Conservation (phyloP, 306 rosid species). For the Vigna nakashimae region DNA sequence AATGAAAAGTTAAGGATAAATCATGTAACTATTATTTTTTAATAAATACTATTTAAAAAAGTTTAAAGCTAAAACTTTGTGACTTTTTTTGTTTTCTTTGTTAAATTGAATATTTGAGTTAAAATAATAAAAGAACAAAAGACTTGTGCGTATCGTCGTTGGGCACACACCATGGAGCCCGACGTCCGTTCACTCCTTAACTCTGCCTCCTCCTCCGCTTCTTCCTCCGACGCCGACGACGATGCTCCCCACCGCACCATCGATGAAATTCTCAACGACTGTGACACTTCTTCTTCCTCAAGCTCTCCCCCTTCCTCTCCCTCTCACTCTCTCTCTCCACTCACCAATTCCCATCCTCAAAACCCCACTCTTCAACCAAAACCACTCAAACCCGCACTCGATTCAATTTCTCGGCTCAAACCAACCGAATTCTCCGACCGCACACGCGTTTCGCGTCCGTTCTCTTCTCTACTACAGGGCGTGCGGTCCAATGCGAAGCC, state of each 20-base stretch:
- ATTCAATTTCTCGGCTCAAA: constrained; percentile 52
- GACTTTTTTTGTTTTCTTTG: not conserved
- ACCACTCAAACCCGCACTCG: constrained; percentile 43
- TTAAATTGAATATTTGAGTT: not conserved
- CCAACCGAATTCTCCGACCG: constrained; percentile 53
- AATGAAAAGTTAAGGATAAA: too few relatives aligned
- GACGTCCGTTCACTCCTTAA: constrained; percentile 74
- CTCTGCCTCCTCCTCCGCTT: constrained; percentile 7
- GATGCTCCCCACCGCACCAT: constrained; percentile 65
- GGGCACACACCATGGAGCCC: constrained; percentile 66
- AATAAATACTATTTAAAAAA: too few relatives aligned
- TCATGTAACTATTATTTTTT: too few relatives aligned
- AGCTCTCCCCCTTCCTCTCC: constrained; percentile 61
- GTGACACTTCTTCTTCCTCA: constrained; percentile 68
- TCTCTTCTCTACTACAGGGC: constrained; percentile 72
- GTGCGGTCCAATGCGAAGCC: constrained; percentile 85
- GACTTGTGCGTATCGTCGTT: not conserved
- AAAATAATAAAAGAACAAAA: not conserved
- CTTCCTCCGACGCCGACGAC: constrained; percentile 49
- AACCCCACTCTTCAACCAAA: constrained; percentile 25
- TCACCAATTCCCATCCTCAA: not conserved
- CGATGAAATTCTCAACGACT: constrained; percentile 90
- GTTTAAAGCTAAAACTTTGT: too few relatives aligned
- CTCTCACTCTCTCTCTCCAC: constrained; percentile 41
- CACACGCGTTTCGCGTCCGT: constrained; percentile 57